phyloP scores from a whole-genome alignment of 1,284 basidiomycete genomes.

The Pseudozyma tsukubaensis region DNA sequence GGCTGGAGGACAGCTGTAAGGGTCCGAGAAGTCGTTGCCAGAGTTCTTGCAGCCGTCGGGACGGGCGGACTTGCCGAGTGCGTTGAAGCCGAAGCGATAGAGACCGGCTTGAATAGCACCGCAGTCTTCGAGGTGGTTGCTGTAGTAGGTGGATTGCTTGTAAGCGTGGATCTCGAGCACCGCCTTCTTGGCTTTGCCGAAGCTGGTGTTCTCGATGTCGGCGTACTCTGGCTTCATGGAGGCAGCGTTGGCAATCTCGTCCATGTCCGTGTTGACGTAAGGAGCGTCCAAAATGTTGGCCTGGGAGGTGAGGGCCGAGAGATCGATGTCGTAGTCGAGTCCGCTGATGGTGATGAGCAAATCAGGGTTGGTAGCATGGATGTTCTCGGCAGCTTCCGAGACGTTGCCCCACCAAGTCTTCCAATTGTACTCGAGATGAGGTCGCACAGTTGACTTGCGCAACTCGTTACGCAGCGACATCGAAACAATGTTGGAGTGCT shows the following conservation, averaged over 20 bases:
- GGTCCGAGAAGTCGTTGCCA: conserved; percentile 15
- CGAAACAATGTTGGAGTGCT: conserved; percentile 44
- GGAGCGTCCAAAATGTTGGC: conserved; percentile 30
- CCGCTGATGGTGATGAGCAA: conserved; percentile 49
- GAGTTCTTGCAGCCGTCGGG: conserved; percentile 25
- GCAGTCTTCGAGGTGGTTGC: conserved; percentile 34
- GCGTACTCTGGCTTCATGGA: conserved; percentile 23
- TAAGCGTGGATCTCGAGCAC: conserved; percentile 49
- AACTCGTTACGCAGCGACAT: conserved; percentile 49
- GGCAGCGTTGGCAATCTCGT: conserved; percentile 19
- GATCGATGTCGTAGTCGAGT: conserved; percentile 47
- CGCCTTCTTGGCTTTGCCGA: conserved; percentile 41
- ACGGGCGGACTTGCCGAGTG: conserved; percentile 27
- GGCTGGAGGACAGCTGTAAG: conserved; percentile 33
- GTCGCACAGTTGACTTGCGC: conserved; percentile 24
- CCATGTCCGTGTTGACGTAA: conserved; percentile 30
- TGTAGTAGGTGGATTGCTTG: conserved; percentile 36
- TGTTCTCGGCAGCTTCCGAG: conserved; percentile 38
- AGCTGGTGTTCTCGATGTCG: conserved; percentile 28
- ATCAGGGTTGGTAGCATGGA: conserved; percentile 41
- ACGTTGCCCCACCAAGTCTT: conserved; percentile 45
- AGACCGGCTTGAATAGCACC: conserved; percentile 27
- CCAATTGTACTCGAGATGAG: conserved; percentile 45
- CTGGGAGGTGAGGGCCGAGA: conserved; percentile 30
- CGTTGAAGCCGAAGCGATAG: conserved; percentile 46